phyloP scores from a whole-genome alignment of 164 flowering plant species.

The Sextonia rubra region DNA sequence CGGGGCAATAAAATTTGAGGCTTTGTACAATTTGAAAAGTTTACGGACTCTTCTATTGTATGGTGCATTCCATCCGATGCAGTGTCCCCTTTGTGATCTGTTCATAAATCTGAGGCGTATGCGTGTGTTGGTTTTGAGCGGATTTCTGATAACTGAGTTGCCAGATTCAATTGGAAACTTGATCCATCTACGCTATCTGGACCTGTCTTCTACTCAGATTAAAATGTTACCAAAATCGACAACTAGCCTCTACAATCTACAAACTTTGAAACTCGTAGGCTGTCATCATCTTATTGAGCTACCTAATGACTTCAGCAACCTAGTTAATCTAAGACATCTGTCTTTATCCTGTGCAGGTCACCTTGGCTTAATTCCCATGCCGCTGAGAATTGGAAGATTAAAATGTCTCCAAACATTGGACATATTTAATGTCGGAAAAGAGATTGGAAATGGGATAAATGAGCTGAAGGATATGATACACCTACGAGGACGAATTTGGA shows the following conservation, averaged over 20 bases:
- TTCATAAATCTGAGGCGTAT: background rate
- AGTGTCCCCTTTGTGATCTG: background rate
- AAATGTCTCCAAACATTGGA: constrained; percentile 16
- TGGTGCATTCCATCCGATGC: no score
- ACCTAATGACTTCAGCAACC: background rate
- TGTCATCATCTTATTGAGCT: background rate
- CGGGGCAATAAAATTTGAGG: background rate
- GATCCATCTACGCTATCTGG: constrained; percentile 23
- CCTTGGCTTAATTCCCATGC: constrained; percentile 5
- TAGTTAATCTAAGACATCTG: constrained; percentile 4
- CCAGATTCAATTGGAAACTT: constrained; percentile 11
- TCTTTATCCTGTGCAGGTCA: background rate
- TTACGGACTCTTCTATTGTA: background rate
- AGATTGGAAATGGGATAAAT: background rate
- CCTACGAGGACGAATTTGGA: constrained; percentile 15
- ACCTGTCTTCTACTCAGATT: constrained; percentile 20
- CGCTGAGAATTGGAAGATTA: constrained; percentile 13
- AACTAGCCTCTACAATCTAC: background rate
- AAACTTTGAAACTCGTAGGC: background rate
- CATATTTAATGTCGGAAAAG: constrained; percentile 5
- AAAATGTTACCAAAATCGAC: constrained; percentile 12
- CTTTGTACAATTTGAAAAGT: background rate
- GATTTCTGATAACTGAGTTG: background rate
- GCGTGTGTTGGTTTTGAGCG: constrained; percentile 1
- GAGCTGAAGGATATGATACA: constrained; percentile 13